These are phyloP conservation scores for Gynochthodes officinalis DNA, from an alignment of 257 asterid species.

Conservation along the genomic window DNA sequence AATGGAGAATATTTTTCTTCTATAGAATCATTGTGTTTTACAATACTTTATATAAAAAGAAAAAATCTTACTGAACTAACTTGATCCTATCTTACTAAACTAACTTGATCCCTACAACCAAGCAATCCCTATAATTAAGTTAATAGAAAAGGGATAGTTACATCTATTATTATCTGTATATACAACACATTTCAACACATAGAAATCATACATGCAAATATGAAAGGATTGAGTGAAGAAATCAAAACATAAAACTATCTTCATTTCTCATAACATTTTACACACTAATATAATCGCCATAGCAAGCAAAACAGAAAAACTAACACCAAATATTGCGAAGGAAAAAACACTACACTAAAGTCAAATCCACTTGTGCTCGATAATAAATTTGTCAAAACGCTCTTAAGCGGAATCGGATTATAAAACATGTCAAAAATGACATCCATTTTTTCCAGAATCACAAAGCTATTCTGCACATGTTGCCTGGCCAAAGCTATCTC, in stretches of 20 bases:
- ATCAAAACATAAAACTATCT: neutral
- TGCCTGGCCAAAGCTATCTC: neutral
- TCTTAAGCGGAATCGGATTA: slow-evolving; percentile 12
- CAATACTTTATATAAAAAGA: too few species aligned
- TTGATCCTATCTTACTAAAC: too few species aligned
- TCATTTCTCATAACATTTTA: neutral
- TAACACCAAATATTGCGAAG: slow-evolving; percentile 26
- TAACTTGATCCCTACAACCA: too few species aligned
- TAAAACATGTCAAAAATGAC: slow-evolving; percentile 23
- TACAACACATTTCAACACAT: too few species aligned
- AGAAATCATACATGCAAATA: too few species aligned
- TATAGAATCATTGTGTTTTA: too few species aligned
- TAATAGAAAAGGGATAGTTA: too few species aligned
- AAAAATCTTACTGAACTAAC: too few species aligned
- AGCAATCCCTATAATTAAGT: too few species aligned
- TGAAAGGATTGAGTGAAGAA: too few species aligned
- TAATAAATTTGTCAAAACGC: slow-evolving; percentile 17
- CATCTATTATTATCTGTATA: too few species aligned
- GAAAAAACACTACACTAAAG: slow-evolving; percentile 3
- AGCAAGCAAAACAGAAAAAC: slow-evolving; percentile 29
- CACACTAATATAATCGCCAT: slow-evolving; percentile 3
- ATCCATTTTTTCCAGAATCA: slow-evolving; percentile 20
- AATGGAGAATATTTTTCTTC: too few species aligned
- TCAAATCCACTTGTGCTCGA: neutral
- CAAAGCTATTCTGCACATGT: slow-evolving; percentile 17